These are phyloP conservation scores for Phalaenopsis aphrodite DNA, from an alignment of 106 monocot species.

Conservation along the genomic window DNA sequence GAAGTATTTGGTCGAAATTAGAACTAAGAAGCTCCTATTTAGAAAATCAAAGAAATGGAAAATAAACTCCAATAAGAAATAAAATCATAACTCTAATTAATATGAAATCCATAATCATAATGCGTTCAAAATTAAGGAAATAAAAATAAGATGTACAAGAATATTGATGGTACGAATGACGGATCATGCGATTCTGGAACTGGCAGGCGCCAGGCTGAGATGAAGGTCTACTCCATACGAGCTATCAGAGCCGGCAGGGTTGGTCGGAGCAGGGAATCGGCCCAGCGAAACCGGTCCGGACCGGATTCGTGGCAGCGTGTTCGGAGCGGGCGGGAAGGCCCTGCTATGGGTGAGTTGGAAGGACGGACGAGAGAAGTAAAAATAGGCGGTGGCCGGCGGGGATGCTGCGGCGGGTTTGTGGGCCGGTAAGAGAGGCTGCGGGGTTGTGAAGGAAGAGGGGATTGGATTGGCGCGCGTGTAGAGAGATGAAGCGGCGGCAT, in stretches of 20 bases:
- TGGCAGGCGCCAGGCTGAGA: slow-evolving; percentile 54
- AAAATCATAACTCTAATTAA: neutral
- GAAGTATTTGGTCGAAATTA: no score
- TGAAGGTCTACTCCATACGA: slow-evolving; percentile 39
- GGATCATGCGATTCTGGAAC: neutral
- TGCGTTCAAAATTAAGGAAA: slow-evolving; percentile 1
- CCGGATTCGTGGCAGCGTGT: neutral
- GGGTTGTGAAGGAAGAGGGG: slow-evolving; percentile 3
- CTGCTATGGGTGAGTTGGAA: slow-evolving; percentile 12
- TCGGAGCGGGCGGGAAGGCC: neutral
- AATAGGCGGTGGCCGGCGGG: neutral
- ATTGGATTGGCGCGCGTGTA: slow-evolving; percentile 2
- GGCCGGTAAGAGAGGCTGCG: neutral
- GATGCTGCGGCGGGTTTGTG: neutral
- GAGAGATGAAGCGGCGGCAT: neutral
- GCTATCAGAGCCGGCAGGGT: neutral
- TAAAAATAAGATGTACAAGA: slow-evolving; percentile 3
- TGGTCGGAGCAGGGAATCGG: neutral
- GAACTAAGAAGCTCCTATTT: no score
- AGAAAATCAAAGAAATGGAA: neutral
- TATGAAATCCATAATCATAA: neutral
- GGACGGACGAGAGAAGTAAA: neutral
- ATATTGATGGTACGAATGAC: neutral
- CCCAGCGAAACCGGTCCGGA: neutral
- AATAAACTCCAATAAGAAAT: neutral